Evolutionary conservation across 2,329 filamentous ascomycete genomes (phyloP).

Genomic region (Boeremia exigua): DNA sequence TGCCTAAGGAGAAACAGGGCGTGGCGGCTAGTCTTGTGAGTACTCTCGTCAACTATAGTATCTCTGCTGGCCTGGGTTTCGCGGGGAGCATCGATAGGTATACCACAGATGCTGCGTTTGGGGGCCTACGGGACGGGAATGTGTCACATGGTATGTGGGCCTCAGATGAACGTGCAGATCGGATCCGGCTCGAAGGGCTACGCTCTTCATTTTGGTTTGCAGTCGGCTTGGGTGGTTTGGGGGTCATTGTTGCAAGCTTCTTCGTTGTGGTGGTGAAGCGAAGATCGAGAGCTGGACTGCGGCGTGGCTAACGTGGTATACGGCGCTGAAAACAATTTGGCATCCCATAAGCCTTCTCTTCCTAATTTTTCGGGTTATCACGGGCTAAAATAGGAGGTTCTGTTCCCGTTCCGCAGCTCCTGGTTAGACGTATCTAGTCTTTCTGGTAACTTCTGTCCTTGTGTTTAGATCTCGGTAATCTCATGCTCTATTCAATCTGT

Average conservation of each 20-base stretch:
- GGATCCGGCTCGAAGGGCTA: neutral
- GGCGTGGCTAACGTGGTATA: neutral
- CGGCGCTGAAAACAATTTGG: too few relatives aligned
- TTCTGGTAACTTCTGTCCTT: too few relatives aligned
- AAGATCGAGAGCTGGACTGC: neutral
- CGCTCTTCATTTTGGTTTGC: neutral
- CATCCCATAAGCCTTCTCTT: too few relatives aligned
- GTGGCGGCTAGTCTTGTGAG: neutral
- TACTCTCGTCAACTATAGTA: neutral
- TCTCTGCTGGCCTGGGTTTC: neutral
- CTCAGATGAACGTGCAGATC: neutral
- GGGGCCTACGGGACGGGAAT: neutral
- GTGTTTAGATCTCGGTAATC: too few relatives aligned
- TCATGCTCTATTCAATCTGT: too few relatives aligned
- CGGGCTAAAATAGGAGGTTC: too few relatives aligned
- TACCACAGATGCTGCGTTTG: neutral
- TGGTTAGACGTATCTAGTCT: too few relatives aligned
- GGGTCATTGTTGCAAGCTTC: neutral
- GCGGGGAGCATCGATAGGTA: neutral
- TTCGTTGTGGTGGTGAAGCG: neutral
- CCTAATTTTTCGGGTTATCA: too few relatives aligned
- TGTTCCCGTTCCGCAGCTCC: too few relatives aligned
- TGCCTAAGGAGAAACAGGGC: neutral
- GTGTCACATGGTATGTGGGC: neutral
- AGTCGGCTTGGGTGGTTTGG: neutral